A percentile compares a stretch with the other conserved stretches of the same genome.
Evolutionary conservation across 768 basidiomycete genomes (phyloP).

Genomic region (Amanita rubescens): DNA sequence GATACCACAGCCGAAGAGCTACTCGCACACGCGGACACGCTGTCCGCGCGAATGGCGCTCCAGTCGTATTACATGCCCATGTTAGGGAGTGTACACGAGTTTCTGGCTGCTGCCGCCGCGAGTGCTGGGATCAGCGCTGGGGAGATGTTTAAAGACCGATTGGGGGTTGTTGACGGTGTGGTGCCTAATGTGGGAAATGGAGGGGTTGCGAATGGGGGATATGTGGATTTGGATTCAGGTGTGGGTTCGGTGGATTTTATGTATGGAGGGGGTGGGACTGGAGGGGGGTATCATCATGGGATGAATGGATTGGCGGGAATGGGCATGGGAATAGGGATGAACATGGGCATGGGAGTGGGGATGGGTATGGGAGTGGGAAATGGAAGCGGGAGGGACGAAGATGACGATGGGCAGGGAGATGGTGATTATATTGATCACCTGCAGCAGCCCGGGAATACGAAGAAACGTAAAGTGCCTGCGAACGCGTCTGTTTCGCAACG

Average conservation of each 20-base stretch:
- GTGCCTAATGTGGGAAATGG: not conserved
- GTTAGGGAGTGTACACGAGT: conserved; percentile 39
- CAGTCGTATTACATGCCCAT: conserved; percentile 60
- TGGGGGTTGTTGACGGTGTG: not conserved
- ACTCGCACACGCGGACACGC: conserved; percentile 46
- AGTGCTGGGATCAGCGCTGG: conserved; percentile 9
- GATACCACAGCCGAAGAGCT: conserved; percentile 46
- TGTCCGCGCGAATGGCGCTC: conserved; percentile 52
- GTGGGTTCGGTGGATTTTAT: conserved; percentile 15
- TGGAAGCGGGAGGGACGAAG: conserved; percentile 26
- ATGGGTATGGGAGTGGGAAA: conserved; percentile 10
- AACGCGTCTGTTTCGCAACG: conserved; percentile 48
- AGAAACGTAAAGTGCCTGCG: conserved; percentile 82
- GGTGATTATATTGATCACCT: conserved; percentile 63
- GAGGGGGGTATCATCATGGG: conserved; percentile 14
- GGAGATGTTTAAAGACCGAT: conserved; percentile 9
- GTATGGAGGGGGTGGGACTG: conserved; percentile 13
- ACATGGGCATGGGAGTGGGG: conserved; percentile 12
- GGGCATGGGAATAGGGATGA: conserved; percentile 6
- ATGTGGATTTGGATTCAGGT: conserved; percentile 3
- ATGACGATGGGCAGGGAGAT: conserved; percentile 43
- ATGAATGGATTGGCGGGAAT: not conserved
- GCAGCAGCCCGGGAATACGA: conserved; percentile 75
- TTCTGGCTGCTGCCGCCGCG: conserved; percentile 23
- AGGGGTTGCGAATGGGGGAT: not conserved